Evolutionary conservation across 768 basidiomycete species (phyloP).

Genomic region (Amylocystis lapponica): DNA sequence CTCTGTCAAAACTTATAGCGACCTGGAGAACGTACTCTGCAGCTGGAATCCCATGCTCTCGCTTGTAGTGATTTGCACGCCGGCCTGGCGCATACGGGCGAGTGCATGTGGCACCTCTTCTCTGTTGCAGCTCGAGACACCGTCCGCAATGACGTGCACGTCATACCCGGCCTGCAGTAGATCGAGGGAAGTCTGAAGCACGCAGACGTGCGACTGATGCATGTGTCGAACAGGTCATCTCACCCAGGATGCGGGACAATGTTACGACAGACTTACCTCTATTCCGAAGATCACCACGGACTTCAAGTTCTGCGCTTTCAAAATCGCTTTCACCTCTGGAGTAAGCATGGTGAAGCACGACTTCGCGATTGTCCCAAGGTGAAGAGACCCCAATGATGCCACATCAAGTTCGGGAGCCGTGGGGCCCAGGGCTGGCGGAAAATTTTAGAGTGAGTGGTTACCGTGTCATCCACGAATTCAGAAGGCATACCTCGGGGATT

Average conservation of each 20-base stretch:
- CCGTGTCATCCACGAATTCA: not conserved
- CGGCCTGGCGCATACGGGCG: constrained; percentile 61
- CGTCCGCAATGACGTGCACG: constrained; percentile 77
- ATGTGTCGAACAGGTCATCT: constrained; percentile 2
- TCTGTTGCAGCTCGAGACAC: constrained; percentile 74
- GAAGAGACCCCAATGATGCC: constrained; percentile 46
- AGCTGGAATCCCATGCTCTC: constrained; percentile 80
- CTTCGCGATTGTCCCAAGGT: constrained; percentile 65
- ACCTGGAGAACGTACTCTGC: constrained; percentile 52
- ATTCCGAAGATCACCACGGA: constrained; percentile 81
- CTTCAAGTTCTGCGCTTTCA: constrained; percentile 43
- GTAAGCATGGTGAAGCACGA: constrained; percentile 84
- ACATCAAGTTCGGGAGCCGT: constrained; percentile 60
- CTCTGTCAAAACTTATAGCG: too few species aligned
- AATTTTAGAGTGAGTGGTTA: not conserved
- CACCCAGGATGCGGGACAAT: not conserved
- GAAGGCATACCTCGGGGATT: constrained; percentile 60
- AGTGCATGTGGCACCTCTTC: constrained; percentile 78
- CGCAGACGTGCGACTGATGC: constrained; percentile 80
- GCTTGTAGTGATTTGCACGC: constrained; percentile 73
- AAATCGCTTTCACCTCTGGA: constrained; percentile 50
- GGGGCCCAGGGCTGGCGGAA: constrained; percentile 53
- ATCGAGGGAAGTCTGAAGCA: constrained; percentile 77
- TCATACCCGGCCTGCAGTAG: constrained; percentile 44
- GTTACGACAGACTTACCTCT: constrained; percentile 48